Evolutionary conservation across 2,329 filamentous ascomycete species (phyloP), one percentile per base, ranked within the genome.

Genomic region (Penicillium sumatraense): DNA sequence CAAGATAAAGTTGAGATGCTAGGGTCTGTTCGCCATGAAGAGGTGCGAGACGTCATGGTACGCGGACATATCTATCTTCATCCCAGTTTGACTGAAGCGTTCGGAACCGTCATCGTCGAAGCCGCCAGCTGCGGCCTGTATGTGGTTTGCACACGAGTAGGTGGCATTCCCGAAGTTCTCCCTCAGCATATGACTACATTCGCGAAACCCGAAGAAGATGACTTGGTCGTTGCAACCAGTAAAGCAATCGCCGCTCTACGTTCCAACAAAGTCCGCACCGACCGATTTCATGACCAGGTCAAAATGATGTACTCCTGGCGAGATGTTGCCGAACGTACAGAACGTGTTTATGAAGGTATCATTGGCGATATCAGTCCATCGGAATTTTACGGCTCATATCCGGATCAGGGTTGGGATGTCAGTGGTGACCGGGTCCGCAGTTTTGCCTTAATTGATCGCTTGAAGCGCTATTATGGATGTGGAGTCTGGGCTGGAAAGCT

Each of bases 271-370:
- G 89, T 99, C 24, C 87, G 91, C 59, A 96, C 95, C 1, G 93
- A 98, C 72, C 86, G 89, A 38, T 99, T 99, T 70, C 95, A 99
- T 72, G 93, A 96, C 63, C 90, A 98, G 74, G 95, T 99, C 59
- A 92, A 93, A 74, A 90, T 90, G 79, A 98, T 98, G 95, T 99
- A 99, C 77, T 96, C 91, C 1, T 99, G 95, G 95, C 90, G 90
- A 24, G 93, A 99, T 72, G 93, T 99, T 24, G 95, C 95, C 13
- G 85, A 89, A 65, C 89, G 95, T 52, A 98, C 95, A 0, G 95
- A 99, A 76, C 85, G 93, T 26, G 95, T 99, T 0, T 99, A 99
- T 74, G 87, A 96, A 71, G 91, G 95, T 45, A 96, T 99, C 64
- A 91, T 87, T 2, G 93, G 92, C 7, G 87, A 86, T n/a, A 87